These are phyloP conservation scores for Hypomyces rosellus DNA, from an alignment of 2,329 filamentous ascomycete species.

Conservation along the genomic window DNA sequence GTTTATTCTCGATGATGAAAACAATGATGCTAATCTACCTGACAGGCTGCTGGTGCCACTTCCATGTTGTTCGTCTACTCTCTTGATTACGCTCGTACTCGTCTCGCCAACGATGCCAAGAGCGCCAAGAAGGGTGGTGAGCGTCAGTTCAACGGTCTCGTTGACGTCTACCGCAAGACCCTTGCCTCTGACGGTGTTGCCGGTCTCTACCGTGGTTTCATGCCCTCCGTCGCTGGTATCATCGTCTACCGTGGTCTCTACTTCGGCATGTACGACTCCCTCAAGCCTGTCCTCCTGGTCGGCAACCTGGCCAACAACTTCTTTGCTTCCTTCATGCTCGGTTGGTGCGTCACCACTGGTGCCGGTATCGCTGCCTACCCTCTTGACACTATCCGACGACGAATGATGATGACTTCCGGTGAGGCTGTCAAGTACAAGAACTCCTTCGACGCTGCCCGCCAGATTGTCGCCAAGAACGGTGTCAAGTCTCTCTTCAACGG, in stretches of 20 bases:
- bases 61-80: constrained; percentile 99
- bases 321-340: constrained; percentile 97
- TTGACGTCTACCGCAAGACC: constrained; percentile 99
- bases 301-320: constrained; percentile 95
- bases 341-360: constrained; percentile 99
- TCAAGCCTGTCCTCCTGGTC: constrained; percentile 96
- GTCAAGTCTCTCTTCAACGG: constrained; percentile 99
- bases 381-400: constrained; percentile 99
- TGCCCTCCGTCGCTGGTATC: constrained; percentile 98
- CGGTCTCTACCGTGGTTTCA: constrained; percentile 99
- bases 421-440: constrained; percentile 99
- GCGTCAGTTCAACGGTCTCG: constrained; percentile 99
- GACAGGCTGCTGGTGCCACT: constrained; percentile 91
- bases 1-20: neutral
- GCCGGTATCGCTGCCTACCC: constrained; percentile 99
- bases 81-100: constrained; percentile 99
- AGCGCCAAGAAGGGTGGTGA: constrained; percentile 93
- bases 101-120: constrained; percentile 99
- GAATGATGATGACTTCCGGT: constrained; percentile 99
- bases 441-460: constrained; percentile 87
- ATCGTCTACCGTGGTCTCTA: constrained; percentile 99
- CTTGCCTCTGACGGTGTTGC: constrained; percentile 96
- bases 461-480: constrained; percentile 98
- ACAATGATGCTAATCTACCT: neutral
- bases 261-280: constrained; percentile 99